A percentile compares a stretch with the other conserved stretches of the same genome.
Evolutionary conservation across 345 rosid genomes (phyloP).

Genomic region (Moricandia arvensis): DNA sequence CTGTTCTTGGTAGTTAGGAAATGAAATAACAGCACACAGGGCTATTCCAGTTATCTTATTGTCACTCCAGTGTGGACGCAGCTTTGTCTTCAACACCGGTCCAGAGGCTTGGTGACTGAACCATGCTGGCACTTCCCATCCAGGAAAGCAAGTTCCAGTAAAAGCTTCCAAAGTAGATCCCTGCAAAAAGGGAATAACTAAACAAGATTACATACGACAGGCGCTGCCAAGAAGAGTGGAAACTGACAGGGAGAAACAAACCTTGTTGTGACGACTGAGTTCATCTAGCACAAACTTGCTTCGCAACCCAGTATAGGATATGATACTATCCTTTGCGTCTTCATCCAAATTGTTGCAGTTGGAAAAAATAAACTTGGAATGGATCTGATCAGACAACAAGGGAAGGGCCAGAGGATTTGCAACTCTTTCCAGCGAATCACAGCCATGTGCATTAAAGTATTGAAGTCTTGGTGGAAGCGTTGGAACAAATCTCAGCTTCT

Average conservation of each 20-base stretch:
- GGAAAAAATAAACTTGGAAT: neutral
- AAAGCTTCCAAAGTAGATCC: neutral
- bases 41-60: neutral
- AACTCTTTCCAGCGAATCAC: neutral
- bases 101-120: constrained; percentile 1
- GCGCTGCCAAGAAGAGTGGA: neutral
- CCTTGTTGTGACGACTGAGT: neutral
- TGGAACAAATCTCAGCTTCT: neutral
- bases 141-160: constrained; percentile 13
- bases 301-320: neutral
- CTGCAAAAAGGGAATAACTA: neutral
- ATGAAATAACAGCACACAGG: neutral
- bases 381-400: neutral
- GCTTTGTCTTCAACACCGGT: neutral
- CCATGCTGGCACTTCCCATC: neutral
- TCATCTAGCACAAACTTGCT: neutral
- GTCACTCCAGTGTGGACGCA: constrained; percentile 14
- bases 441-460: neutral
- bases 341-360: neutral
- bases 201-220: neutral
- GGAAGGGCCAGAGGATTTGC: neutral
- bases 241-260: neutral
- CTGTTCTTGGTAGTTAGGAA: neutral
- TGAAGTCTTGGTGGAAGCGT: neutral
- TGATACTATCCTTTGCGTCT: constrained; percentile 10